phyloP scores from a whole-genome alignment of 495 filamentous ascomycete genomes.

The Copromyces sp. region DNA sequence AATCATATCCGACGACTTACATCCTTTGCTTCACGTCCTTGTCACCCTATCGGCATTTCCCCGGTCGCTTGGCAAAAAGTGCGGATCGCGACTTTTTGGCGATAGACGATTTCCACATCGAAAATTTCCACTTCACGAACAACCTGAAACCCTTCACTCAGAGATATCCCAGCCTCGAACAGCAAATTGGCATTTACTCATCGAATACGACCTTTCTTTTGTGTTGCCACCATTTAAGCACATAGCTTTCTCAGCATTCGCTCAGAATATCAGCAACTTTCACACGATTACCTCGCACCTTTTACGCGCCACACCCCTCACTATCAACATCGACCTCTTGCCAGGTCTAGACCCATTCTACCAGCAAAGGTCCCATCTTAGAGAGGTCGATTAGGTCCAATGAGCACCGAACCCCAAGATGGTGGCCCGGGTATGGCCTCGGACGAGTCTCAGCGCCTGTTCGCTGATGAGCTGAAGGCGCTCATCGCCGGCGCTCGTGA shows the following conservation, averaged over 20 bases:
- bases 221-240: neutral
- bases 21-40: neutral
- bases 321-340: neutral
- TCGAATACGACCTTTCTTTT: neutral
- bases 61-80: neutral
- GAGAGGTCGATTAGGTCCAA: neutral
- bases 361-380: neutral
- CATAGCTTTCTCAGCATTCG: neutral
- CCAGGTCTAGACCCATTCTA: neutral
- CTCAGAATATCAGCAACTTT: neutral
- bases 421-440: neutral
- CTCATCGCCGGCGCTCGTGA: neutral
- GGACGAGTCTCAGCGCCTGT: neutral
- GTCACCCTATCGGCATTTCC: neutral
- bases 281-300: neutral
- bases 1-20: neutral
- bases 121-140: neutral
- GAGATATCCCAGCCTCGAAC: neutral
- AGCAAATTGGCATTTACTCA: neutral
- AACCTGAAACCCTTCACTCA: neutral
- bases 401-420: neutral
- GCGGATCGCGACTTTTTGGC: neutral
- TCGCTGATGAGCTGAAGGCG: neutral
- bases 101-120: neutral
- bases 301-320: neutral